phyloP scores from a whole-genome alignment of 352 stramenopile genomes.

The Globisporangium paroecandrum region DNA sequence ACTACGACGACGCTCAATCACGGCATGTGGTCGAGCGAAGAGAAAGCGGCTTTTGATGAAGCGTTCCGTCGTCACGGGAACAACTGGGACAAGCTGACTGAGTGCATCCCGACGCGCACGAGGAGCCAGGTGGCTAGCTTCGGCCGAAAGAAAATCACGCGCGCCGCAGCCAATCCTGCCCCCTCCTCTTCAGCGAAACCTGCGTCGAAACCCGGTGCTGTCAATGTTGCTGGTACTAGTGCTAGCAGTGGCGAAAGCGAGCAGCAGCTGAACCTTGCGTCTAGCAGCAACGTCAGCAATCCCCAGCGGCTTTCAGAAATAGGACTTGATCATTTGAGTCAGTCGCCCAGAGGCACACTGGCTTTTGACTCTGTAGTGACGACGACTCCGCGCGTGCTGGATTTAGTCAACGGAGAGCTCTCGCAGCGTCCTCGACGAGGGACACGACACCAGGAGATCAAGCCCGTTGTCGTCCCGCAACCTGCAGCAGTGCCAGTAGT shows the following conservation, averaged over 20 bases:
- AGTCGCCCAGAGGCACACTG: neutral
- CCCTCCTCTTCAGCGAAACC: neutral
- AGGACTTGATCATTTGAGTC: neutral
- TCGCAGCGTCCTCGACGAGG: slow-evolving; percentile 1
- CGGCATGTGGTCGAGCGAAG: neutral
- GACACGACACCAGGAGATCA: neutral
- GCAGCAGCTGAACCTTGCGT: neutral
- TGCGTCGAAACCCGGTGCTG: neutral
- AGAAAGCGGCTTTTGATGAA: slow-evolving; percentile 7
- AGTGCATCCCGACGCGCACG: neutral
- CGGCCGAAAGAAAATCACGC: neutral
- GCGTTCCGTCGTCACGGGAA: neutral
- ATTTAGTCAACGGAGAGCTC: neutral
- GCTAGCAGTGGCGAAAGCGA: neutral
- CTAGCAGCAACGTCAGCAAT: neutral
- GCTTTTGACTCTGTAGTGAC: neutral
- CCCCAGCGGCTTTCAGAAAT: too few relatives aligned
- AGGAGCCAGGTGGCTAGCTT: neutral
- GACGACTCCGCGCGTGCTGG: neutral
- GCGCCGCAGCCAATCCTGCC: neutral
- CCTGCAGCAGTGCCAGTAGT: neutral
- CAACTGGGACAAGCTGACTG: neutral
- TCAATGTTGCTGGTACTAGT: neutral
- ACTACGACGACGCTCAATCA: neutral
- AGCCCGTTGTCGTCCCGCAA: neutral